Evolutionary conservation across 345 rosid genomes (phyloP), one percentile per base, ranked within the genome.

Genomic region (Bruguiera parviflora): DNA sequence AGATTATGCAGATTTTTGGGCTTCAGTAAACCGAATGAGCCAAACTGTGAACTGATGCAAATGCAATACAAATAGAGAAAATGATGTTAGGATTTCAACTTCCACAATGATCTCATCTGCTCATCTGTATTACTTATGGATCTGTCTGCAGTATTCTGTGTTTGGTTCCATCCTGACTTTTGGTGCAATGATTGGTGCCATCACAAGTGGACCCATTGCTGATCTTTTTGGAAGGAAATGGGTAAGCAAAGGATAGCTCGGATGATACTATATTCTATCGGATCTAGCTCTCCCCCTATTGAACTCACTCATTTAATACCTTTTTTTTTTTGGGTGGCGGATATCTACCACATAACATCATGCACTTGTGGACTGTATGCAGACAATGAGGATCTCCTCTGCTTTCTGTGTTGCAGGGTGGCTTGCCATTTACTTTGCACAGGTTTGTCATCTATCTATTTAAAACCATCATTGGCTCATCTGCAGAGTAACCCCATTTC

Each of bases 171-270:
- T 91, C 62, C 51, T 93, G 77, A 91, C 97, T 19, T 80, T 91
- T 55, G 97, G 97, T 53, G 98, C 98, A 67, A 93, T 93, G 98
- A 86, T 91, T 46, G 98, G 98, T 6, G 98, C 98, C 39, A 86
- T 89, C 78, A 88, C 95, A 16, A 84, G 91, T 58, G 96, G 98
- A 10, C 89, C 83, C 4, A 89, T 93, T 20, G 95, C 96, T 61
- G 97, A 93, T 80, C 73, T 78, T 56, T 6, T 85, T n/a, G 96
- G 98, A 59, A 87, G 98, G 31, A 93, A 93, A 73, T 84, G 95
- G 89, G 98, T 91, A 78, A 76, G 85, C 52, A 39, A 68, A 64
- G 21, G n/a, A 22, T 61, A 29, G 24, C 46, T 61, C 15, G 31
- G 24, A 60, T 57, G 53, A 18, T 16, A 18, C 21, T 29, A 1